These are phyloP conservation scores for Violaceomyces palustris DNA, from an alignment of 1,284 basidiomycete genomes.

Conservation along the genomic window DNA sequence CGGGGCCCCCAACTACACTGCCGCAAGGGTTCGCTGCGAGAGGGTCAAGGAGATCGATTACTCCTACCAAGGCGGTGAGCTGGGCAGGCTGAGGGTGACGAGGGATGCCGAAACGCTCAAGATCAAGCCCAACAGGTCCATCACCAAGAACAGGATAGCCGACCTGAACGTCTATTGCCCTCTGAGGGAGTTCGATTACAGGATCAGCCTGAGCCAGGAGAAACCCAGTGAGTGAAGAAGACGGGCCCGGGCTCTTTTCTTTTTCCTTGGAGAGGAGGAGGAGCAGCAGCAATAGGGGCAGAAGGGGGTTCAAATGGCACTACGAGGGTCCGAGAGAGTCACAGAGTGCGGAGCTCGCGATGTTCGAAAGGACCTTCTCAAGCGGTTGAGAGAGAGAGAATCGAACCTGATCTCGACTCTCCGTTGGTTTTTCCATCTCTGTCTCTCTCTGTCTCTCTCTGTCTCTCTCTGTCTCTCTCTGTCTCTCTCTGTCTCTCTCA, in stretches of 20 bases:
- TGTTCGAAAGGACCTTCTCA: too few relatives aligned
- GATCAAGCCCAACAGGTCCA: slow-evolving; percentile 56
- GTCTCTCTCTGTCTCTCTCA: neutral
- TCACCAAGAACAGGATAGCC: slow-evolving; percentile 76
- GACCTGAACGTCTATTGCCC: slow-evolving; percentile 84
- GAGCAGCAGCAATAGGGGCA: neutral
- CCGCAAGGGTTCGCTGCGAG: slow-evolving; percentile 66
- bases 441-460: too few relatives aligned
- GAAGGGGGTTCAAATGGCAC: too few relatives aligned
- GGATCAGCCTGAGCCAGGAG: slow-evolving; percentile 85
- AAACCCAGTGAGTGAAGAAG: slow-evolving; percentile 52
- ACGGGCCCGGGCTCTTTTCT: neutral
- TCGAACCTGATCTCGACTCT: too few relatives aligned
- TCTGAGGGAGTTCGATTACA: slow-evolving; percentile 77
- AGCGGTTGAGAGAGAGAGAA: too few relatives aligned
- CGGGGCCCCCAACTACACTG: slow-evolving; percentile 52
- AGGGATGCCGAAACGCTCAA: slow-evolving; percentile 68
- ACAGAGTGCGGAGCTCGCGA: too few relatives aligned
- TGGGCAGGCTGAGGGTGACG: slow-evolving; percentile 73
- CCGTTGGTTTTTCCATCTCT: too few relatives aligned
- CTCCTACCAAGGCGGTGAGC: slow-evolving; percentile 61
- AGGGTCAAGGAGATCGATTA: slow-evolving; percentile 77
- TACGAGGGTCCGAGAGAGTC: too few relatives aligned
- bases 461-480: too few relatives aligned
- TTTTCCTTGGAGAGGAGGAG: neutral